Evolutionary conservation across 2,329 filamentous ascomycete species (phyloP).

Genomic region (Aspergillus arachidicola): DNA sequence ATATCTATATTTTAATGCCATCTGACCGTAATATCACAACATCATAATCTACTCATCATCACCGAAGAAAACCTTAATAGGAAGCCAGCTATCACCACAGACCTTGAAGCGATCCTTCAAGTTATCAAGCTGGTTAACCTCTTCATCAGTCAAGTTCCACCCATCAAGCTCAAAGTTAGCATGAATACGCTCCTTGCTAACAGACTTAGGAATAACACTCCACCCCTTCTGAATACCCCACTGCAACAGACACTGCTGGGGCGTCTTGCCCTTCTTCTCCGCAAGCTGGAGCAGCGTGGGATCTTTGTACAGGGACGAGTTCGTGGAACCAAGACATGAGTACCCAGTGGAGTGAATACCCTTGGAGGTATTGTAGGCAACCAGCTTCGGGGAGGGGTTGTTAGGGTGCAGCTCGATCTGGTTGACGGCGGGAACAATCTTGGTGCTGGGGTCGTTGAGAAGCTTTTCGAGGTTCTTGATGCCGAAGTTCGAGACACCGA

Average conservation of each 20-base stretch:
- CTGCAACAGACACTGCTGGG: constrained; percentile 59
- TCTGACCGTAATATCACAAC: constrained; percentile 20
- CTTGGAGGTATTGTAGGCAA: constrained; percentile 54
- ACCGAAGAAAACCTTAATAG: constrained; percentile 78
- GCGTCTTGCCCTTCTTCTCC: constrained; percentile 58
- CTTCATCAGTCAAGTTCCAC: constrained; percentile 72
- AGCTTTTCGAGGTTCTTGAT: constrained; percentile 79
- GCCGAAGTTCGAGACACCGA: constrained; percentile 84
- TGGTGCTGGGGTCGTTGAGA: constrained; percentile 64
- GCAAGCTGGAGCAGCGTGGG: constrained; percentile 54
- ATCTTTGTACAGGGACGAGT: constrained; percentile 58
- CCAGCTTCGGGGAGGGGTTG: constrained; percentile 68
- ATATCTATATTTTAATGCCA: constrained; percentile 25
- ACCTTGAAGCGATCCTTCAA: constrained; percentile 81
- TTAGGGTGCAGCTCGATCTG: constrained; percentile 61
- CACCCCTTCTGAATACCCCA: constrained; percentile 83
- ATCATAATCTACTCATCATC: constrained; percentile 69
- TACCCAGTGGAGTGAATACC: constrained; percentile 60
- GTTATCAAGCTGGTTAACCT: constrained; percentile 68
- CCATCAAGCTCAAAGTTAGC: constrained; percentile 76
- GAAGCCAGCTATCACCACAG: constrained; percentile 71
- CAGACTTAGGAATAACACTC: constrained; percentile 83
- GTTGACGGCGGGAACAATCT: constrained; percentile 54
- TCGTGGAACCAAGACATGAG: constrained; percentile 58
- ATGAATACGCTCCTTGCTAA: constrained; percentile 72